Evolutionary conservation across 257 asterid genomes (phyloP), one percentile per base, ranked within the genome.

Genomic region (Salvia rosmarinus): DNA sequence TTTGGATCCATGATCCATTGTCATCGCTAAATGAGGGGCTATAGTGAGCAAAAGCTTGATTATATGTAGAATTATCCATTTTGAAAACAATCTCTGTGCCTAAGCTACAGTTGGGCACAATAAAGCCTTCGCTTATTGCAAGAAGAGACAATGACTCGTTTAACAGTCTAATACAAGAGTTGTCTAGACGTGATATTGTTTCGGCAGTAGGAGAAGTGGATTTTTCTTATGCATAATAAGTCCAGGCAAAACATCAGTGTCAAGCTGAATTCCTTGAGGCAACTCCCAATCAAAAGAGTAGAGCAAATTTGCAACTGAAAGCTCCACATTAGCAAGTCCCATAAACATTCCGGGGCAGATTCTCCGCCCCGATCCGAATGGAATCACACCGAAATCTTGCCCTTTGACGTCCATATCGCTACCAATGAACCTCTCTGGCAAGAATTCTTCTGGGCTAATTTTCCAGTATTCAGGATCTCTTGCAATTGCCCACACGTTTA

Each of bases 241-340:
- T 0, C 69, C 69, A 42, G 69, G 21, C 54, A 13, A 23, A 40
- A 20, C 19, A 10, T 63, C 54, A 0, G 54, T 63, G 3, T 63
- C 68, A 4, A 63, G 12, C 1, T 40, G 17, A 19, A 5, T 19
- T 2, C 37, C 68, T 12, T 2, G 20, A 39, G 68, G 54, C 68
- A 63, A 2, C 40, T 63, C 68, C 68, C 68, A 63, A 1, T 63
- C 68, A 20, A 63, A 63, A 13, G 37, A 11, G 39, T 40, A 63
- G 12, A 63, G 39, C 52, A 63, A 40, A 63, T 63, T 63, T 0
- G 68, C 68, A 20, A 63, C 21, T 1, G 54, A 37, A 10, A 63
- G 39, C 68, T 63, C 68, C 54, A 63, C 68, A 21, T 63, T 63
- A 9, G 68, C 54, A 2, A 40, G 28, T 12, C 68, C 68, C 54